Evolutionary conservation across 257 asterid species (phyloP).

Genomic region (Solanum pimpinellifolium): DNA sequence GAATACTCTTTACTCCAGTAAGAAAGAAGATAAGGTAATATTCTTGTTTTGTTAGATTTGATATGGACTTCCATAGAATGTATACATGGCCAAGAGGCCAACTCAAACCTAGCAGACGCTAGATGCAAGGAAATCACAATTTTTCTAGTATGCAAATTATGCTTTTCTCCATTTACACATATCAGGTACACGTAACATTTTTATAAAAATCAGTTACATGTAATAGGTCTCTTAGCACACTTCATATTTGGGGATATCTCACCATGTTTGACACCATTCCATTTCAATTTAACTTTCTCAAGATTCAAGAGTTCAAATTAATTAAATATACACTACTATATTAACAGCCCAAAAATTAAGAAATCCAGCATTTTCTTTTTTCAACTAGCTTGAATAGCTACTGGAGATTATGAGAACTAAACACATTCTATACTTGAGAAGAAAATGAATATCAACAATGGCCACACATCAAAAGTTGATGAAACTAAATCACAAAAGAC

Average conservation of each 20-base stretch:
- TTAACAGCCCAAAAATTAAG: background rate
- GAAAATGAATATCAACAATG: background rate
- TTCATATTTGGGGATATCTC: background rate
- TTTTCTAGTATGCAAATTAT: background rate
- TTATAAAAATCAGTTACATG: background rate
- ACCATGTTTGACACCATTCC: background rate
- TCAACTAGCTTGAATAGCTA: background rate
- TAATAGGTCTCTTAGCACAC: background rate
- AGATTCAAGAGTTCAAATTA: background rate
- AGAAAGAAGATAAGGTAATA: background rate
- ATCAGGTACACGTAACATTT: background rate
- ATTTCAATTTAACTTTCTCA: background rate
- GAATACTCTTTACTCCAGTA: background rate
- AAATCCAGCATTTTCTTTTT: background rate
- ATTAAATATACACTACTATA: background rate
- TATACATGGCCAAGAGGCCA: background rate
- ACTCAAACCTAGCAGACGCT: background rate
- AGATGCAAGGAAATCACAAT: background rate
- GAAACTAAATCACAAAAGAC: background rate
- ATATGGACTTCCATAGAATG: background rate
- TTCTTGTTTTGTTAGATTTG: background rate
- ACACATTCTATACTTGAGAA: background rate
- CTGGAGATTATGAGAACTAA: background rate
- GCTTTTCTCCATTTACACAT: background rate
- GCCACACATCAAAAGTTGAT: background rate